phyloP scores from a whole-genome alignment of 768 basidiomycete genomes.

The Xanthoconium stramineum region DNA sequence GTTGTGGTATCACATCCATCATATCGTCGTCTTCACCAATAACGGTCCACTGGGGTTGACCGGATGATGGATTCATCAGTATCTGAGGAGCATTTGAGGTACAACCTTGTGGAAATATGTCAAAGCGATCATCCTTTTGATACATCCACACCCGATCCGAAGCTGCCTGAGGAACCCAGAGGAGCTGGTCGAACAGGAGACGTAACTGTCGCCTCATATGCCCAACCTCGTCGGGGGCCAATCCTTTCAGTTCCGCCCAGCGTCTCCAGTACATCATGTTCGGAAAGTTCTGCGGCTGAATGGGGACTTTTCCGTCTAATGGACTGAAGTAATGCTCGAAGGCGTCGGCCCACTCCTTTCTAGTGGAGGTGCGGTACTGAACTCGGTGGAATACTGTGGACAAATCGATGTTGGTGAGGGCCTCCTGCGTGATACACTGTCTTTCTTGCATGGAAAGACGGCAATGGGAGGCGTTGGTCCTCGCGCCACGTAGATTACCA shows the following conservation, averaged over 20 bases:
- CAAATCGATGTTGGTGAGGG: neutral
- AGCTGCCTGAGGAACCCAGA: slow-evolving; percentile 1
- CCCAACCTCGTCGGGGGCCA: neutral
- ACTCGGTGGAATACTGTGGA: neutral
- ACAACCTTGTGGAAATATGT: neutral
- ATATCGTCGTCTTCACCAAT: neutral
- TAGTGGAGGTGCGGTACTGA: neutral
- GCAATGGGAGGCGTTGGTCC: neutral
- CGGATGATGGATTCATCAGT: neutral
- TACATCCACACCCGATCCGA: neutral
- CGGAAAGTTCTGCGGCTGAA: neutral
- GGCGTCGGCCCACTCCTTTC: neutral
- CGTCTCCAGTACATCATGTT: slow-evolving; percentile 4
- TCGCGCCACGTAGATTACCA: neutral
- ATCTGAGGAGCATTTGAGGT: slow-evolving; percentile 1
- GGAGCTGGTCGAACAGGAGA: neutral
- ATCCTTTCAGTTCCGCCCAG: neutral
- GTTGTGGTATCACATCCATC: neutral
- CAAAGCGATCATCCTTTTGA: neutral
- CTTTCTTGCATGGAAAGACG: neutral
- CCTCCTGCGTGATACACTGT: neutral
- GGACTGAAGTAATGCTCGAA: slow-evolving; percentile 1
- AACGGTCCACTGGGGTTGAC: neutral
- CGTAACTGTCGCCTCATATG: neutral
- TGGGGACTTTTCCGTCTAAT: neutral